Conservation (phyloP, 495 filamentous ascomycete species). For the Penicillium silybi region DNA sequence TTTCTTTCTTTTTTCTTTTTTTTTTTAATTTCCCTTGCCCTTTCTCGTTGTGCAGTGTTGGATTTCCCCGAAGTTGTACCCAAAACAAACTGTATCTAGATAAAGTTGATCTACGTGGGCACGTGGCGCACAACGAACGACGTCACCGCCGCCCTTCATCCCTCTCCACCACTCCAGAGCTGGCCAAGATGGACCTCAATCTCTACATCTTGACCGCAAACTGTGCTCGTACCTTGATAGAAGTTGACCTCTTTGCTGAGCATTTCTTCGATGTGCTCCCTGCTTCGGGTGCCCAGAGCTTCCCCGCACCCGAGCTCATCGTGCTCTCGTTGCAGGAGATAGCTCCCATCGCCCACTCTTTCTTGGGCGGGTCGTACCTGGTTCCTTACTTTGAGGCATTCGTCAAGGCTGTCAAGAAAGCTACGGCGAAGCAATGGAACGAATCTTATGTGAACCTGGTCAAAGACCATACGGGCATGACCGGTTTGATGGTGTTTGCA, state of each 20-base stretch:
- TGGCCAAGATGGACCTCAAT: constrained; percentile 41
- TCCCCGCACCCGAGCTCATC: constrained; percentile 59
- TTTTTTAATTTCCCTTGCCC: neutral
- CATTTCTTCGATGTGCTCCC: constrained; percentile 70
- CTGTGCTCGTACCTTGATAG: constrained; percentile 66
- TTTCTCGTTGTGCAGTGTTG: no score
- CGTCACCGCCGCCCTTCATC: constrained; percentile 11
- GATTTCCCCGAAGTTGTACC: neutral
- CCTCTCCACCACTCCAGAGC: neutral
- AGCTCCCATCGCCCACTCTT: constrained; percentile 75
- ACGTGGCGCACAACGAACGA: constrained; percentile 9
- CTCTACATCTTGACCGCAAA: constrained; percentile 88
- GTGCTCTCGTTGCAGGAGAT: constrained; percentile 85
- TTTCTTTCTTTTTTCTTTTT: neutral
- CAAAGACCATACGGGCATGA: constrained; percentile 78
- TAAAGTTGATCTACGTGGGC: constrained; percentile 5
- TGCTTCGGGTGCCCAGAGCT: constrained; percentile 30
- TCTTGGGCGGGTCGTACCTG: constrained; percentile 83
- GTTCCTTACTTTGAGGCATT: constrained; percentile 69
- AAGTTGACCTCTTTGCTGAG: constrained; percentile 59
- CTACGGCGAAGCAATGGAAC: constrained; percentile 45
- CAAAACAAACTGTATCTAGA: neutral
- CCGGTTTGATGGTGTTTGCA: constrained; percentile 77
- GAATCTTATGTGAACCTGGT: constrained; percentile 49
- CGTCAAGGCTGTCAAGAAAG: constrained; percentile 62